Conservation (phyloP, 192 early-diverging fungal genomes). For the Backusella psychrophila region DNA sequence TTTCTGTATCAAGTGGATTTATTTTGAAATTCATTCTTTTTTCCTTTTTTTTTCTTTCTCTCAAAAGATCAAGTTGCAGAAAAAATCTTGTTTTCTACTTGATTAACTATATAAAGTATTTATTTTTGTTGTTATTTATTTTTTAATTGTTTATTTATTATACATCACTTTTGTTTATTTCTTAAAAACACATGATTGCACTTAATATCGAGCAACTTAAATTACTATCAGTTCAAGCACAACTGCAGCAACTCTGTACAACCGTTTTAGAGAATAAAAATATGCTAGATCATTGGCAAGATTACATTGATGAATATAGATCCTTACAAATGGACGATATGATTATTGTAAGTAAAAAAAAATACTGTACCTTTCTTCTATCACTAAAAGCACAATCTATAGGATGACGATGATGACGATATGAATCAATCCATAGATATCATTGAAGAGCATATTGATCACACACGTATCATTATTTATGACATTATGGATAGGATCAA, state of each 20-base stretch:
- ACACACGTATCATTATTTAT: not conserved
- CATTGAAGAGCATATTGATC: not conserved
- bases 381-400: not conserved
- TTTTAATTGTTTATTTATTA: slow-evolving; percentile 1
- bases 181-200: not conserved
- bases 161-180: not conserved
- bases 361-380: too few relatives aligned
- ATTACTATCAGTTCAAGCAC: not conserved
- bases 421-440: not conserved
- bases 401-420: not conserved
- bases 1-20: not conserved
- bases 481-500: not conserved
- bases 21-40: not conserved
- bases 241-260: not conserved
- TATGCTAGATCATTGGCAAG: not conserved
- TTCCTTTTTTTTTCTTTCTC: not conserved
- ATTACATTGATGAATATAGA: not conserved
- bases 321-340: slow-evolving; percentile 8
- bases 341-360: not conserved
- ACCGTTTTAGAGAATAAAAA: not conserved
- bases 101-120: not conserved
- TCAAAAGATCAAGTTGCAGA: not conserved
- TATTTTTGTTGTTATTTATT: not conserved
- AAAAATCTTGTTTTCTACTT: not conserved
- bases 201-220: not conserved